Base-by-base conservation (phyloP, 1,139 yeast species). In the Lodderomyces pseudojiufengensis region DNA sequence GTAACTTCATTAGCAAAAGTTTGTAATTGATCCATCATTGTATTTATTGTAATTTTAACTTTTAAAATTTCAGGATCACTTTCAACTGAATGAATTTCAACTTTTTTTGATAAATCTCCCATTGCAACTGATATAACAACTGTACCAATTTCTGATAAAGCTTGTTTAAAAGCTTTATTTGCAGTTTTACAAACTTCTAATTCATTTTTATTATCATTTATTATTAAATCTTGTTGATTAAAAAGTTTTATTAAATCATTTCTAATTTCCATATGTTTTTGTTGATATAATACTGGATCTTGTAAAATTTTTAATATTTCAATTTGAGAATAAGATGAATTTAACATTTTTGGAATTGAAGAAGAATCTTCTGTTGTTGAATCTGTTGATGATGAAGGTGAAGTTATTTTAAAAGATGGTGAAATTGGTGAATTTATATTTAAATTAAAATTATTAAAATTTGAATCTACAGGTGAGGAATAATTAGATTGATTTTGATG, bases 11-110 rank as follows among this genome's bases (percentile, higher is more conserved):
- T 74, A 16, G 94, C 90, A 57, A 85, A 85, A 9, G 85, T 75
- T 54, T 83, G 92, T 41, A 85, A 67, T 58, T 84, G 94, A 55
- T 83, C 90, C 84, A 85, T 84, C 90, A 85, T 84, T 12, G 87
- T 80, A 56, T 86, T 85, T 51, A 85, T 84, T 11, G 94, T 83
- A 41, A 78, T 79, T 56, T 85, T 85, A 49, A 84, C 90, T 51
- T 80, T 80, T 45, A 80, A 67, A 45, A 85, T 84, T 50, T 79
- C 83, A 1, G 88, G 86, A 52, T 82, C 90, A 47, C 77, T 73
- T 55, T 84, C 90, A 32, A 76, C 83, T 15, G 78, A 70, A 52
- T 82, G 88, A 33, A 83, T 76, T 40, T 76, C 78, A 10, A 84
- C 92, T 52, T 82, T 84, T 50, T 84, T 84, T 23, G 86, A 76